These are phyloP conservation scores for Dipodascus albidus DNA, from an alignment of 805 yeast genomes.

Conservation along the genomic window DNA sequence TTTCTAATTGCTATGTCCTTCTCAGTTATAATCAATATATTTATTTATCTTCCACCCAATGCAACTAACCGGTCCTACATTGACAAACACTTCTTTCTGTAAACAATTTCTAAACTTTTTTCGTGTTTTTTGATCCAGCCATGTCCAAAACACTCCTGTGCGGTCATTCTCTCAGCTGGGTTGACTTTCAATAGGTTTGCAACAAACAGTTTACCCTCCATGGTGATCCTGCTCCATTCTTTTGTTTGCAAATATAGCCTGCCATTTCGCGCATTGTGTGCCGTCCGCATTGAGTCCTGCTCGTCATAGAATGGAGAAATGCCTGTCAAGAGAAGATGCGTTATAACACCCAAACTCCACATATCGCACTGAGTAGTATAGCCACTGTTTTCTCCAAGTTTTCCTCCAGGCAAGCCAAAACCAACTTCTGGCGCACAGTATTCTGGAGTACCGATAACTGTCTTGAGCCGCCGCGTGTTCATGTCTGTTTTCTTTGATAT, in stretches of 20 bases:
- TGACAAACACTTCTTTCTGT: slow-evolving; percentile 14
- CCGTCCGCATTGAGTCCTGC: slow-evolving; percentile 31
- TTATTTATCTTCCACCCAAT: not conserved
- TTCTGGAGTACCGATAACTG: slow-evolving; percentile 55
- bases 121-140: slow-evolving; percentile 37
- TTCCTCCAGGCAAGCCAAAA: slow-evolving; percentile 20
- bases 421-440: slow-evolving; percentile 67
- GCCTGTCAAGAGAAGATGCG: slow-evolving; percentile 43
- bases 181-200: slow-evolving; percentile 30
- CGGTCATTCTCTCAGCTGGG: slow-evolving; percentile 28
- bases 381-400: slow-evolving; percentile 21
- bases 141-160: slow-evolving; percentile 31
- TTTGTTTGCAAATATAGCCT: slow-evolving; percentile 27
- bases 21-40: not conserved
- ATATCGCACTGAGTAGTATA: slow-evolving; percentile 50
- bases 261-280: slow-evolving; percentile 33
- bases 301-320: slow-evolving; percentile 49
- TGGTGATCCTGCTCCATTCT: slow-evolving; percentile 33
- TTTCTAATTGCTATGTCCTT: not conserved
- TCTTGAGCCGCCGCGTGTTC: slow-evolving; percentile 32
- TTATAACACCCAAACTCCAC: slow-evolving; percentile 58
- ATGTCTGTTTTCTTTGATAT: slow-evolving; percentile 29
- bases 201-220: slow-evolving; percentile 24
- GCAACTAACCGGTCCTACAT: not conserved
- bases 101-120: slow-evolving; percentile 27